Percentiles rank a stretch among this genome's conserved stretches.
These are phyloP conservation scores for Cylindrotheca closterium DNA, from an alignment of 108 stramenopile genomes.

Conservation along the genomic window DNA sequence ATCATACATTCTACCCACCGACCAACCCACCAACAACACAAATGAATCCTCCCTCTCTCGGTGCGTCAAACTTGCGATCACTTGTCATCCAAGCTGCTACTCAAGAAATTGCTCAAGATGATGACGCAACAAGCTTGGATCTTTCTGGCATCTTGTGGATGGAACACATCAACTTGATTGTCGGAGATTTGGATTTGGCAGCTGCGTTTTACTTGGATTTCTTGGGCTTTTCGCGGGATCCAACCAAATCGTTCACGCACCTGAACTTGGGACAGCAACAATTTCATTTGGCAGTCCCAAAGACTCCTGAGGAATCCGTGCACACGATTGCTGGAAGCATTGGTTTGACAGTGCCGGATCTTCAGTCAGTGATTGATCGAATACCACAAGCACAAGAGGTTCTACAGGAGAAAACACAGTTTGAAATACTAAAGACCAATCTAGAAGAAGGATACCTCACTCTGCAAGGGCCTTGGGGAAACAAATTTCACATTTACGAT, in stretches of 20 bases:
- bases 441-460: too few relatives aligned
- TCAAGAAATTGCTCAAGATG: too few relatives aligned
- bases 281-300: conserved; percentile 52
- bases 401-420: conserved; percentile 14
- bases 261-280: conserved; percentile 73
- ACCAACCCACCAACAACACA: too few relatives aligned
- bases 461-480: too few relatives aligned
- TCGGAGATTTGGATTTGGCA: conserved; percentile 23
- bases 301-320: conserved; percentile 9
- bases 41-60: too few relatives aligned
- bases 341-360: conserved; percentile 30
- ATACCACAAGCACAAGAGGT: conserved; percentile 5
- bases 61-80: too few relatives aligned
- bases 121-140: too few relatives aligned
- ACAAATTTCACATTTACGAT: too few relatives aligned
- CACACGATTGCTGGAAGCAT: conserved; percentile 28
- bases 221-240: conserved; percentile 47
- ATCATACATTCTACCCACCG: too few relatives aligned
- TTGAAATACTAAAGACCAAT: too few relatives aligned
- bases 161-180: conserved; percentile 67
- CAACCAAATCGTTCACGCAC: conserved; percentile 44
- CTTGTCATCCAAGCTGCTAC: too few relatives aligned
- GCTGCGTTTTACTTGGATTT: conserved; percentile 59
- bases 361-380: conserved; percentile 25
- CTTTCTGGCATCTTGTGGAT: conserved; percentile 64